phyloP scores from a whole-genome alignment of 1,284 basidiomycete species.

The Acaromyces ingoldii region DNA sequence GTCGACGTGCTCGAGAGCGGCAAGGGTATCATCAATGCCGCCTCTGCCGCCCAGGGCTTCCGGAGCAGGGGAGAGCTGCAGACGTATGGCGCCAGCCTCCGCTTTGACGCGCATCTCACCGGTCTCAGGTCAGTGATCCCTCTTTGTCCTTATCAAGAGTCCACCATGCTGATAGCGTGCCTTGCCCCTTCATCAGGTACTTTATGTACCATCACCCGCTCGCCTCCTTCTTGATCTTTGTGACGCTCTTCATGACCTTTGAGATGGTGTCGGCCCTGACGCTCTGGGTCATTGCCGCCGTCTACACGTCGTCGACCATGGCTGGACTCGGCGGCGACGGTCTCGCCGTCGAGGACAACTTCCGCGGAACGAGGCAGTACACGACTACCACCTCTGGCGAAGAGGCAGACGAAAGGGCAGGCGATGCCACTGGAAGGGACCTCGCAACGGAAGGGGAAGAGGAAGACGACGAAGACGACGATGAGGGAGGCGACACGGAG shows the following conservation, averaged over 20 bases:
- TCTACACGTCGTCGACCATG: conserved; percentile 50
- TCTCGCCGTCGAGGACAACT: conserved; percentile 69
- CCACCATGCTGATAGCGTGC: not conserved
- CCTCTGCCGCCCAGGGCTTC: conserved; percentile 19
- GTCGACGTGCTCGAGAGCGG: conserved; percentile 8
- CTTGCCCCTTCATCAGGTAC: conserved; percentile 14
- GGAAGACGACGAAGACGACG: not conserved
- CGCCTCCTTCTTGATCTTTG: conserved; percentile 38
- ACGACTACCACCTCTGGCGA: conserved; percentile 1
- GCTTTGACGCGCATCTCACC: conserved; percentile 44
- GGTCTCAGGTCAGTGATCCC: conserved; percentile 25
- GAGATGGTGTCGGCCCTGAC: conserved; percentile 43
- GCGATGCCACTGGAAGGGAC: not conserved
- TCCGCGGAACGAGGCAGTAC: not conserved
- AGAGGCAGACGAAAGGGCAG: not conserved
- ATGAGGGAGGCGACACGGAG: conserved; percentile 14
- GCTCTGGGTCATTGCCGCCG: conserved; percentile 36
- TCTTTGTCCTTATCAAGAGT: too few species aligned
- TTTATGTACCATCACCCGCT: conserved; percentile 47
- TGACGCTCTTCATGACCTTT: conserved; percentile 36
- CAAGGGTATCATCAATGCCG: conserved; percentile 14
- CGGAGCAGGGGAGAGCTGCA: conserved; percentile 42
- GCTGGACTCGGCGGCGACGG: conserved; percentile 87
- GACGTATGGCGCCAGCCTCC: conserved; percentile 31
- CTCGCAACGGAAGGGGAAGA: not conserved